Percentiles rank a stretch among this genome's conserved stretches.
phyloP scores from a whole-genome alignment of 106 monocot species.

The Posidonia australis region DNA sequence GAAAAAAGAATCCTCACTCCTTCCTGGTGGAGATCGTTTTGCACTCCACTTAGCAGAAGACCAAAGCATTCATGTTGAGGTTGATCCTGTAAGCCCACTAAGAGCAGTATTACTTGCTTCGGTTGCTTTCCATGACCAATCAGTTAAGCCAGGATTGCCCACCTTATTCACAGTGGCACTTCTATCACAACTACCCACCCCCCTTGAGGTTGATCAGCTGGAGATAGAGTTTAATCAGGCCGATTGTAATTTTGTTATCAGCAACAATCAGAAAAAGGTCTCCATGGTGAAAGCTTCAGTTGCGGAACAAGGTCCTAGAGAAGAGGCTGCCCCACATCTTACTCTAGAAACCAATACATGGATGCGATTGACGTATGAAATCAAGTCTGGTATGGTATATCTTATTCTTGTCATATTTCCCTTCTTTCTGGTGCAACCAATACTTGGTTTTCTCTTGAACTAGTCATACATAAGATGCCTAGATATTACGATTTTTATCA shows the following conservation, averaged over 20 bases:
- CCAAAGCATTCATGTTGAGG: constrained; percentile 43
- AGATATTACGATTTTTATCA: too few relatives aligned
- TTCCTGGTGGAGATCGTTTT: constrained; percentile 12
- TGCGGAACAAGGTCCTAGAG: constrained; percentile 12
- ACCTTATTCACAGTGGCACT: constrained; percentile 59
- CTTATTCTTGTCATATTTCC: background rate
- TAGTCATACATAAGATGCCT: too few relatives aligned
- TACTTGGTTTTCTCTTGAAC: too few relatives aligned
- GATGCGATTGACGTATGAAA: constrained; percentile 58
- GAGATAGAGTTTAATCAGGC: constrained; percentile 81
- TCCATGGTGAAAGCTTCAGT: background rate
- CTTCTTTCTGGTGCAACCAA: background rate
- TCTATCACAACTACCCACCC: constrained; percentile 64
- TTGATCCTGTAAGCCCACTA: constrained; percentile 76
- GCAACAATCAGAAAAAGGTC: constrained; percentile 18
- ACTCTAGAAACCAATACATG: constrained; percentile 58
- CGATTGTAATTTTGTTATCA: constrained; percentile 53
- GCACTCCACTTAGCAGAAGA: constrained; percentile 18
- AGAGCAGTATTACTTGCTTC: constrained; percentile 62
- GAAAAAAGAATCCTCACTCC: constrained; percentile 12
- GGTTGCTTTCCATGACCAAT: constrained; percentile 81
- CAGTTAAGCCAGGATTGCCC: constrained; percentile 58
- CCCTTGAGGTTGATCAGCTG: constrained; percentile 55
- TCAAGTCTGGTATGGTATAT: constrained; percentile 56
- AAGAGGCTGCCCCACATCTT: constrained; percentile 35